Base-by-base conservation (phyloP, 768 basidiomycete species). In the Favolaschia claudopus region DNA sequence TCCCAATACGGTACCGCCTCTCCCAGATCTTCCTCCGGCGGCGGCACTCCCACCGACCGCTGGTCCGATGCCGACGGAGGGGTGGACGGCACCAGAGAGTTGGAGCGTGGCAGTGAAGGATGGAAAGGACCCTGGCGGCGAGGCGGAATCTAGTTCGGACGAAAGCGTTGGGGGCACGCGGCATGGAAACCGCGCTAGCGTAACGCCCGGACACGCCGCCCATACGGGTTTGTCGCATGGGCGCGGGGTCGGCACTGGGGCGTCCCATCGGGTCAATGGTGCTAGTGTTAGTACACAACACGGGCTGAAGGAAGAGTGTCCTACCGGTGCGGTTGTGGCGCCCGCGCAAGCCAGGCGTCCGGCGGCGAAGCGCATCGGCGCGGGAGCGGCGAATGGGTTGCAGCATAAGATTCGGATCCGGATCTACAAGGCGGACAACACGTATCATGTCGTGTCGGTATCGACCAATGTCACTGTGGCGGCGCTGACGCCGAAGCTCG, bases 81-180 rank as follows among this genome's bases (percentile, higher is more conserved):
- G 47, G 20, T 93, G 92, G 92, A 83, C 73, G 3, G 77, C 92
- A 6, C 92, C 92, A 1, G 84, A 92, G 67, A 91, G 89, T 53
- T 93, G 92, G 91, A 88, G 80, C 1, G 88, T 91, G 14, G 82
- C 80, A 4, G 81, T 75, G 6, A 74, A 72, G 42, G 77, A 78
- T 3, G 69, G 61, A 19, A 76, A 71, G 7, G 76, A 72, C 4
- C 77, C 72, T 3, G 76, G 15, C 2, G 58, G 37, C n/a, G 37
- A 38, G 28, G 14, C 48, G 28, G 7, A 29, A 27, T 8, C 22
- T 29, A 71, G 69, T 44, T 72, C 70, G 14, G 75, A 74, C 24
- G 74, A 75, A n/a, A 66, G 63, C 20, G 54, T 56, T 12, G 61
- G 42, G 36, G 61, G 61, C 7, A 31, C 27, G 55, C 47, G 7